These are phyloP conservation scores for Mycena vitilis DNA, from an alignment of 768 basidiomycete genomes.

Conservation along the genomic window DNA sequence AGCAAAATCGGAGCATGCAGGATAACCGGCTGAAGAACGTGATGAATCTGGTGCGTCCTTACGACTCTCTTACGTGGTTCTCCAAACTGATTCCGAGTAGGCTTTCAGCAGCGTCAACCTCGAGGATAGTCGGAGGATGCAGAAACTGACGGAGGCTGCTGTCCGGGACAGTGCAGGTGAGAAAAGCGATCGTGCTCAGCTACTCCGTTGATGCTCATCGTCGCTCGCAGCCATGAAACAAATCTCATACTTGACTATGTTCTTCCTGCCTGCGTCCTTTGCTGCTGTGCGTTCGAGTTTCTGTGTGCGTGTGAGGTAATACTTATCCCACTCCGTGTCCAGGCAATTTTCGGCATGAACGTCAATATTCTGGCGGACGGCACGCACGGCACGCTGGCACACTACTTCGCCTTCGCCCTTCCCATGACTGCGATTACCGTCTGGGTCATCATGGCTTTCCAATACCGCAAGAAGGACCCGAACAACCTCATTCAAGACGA, in stretches of 20 bases:
- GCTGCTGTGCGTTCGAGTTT: slow-evolving; percentile 55
- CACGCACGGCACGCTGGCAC: slow-evolving; percentile 46
- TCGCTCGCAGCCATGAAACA: slow-evolving; percentile 56
- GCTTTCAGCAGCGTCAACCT: slow-evolving; percentile 62
- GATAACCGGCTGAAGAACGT: slow-evolving; percentile 61
- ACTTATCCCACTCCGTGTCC: no score
- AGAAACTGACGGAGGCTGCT: slow-evolving; percentile 53
- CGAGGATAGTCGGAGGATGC: slow-evolving; percentile 58
- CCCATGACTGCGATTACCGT: slow-evolving; percentile 56
- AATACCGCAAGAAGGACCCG: slow-evolving; percentile 41
- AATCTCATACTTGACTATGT: slow-evolving; percentile 69
- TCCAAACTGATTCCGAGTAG: slow-evolving; percentile 38
- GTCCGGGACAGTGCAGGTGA: slow-evolving; percentile 56
- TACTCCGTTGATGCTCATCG: neutral
- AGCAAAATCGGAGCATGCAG: slow-evolving; percentile 54
- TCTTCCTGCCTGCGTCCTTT: slow-evolving; percentile 69
- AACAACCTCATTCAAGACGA: slow-evolving; percentile 24
- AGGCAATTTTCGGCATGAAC: slow-evolving; percentile 72
- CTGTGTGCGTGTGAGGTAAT: no score
- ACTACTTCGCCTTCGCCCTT: slow-evolving; percentile 54
- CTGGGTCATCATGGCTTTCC: slow-evolving; percentile 62
- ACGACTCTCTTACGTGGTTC: neutral
- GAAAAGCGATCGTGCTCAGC: slow-evolving; percentile 8
- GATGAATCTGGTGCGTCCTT: slow-evolving; percentile 56
- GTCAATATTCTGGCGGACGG: slow-evolving; percentile 52